Base-by-base conservation (phyloP, 805 yeast species). In the Metschnikowia colocasiae region DNA sequence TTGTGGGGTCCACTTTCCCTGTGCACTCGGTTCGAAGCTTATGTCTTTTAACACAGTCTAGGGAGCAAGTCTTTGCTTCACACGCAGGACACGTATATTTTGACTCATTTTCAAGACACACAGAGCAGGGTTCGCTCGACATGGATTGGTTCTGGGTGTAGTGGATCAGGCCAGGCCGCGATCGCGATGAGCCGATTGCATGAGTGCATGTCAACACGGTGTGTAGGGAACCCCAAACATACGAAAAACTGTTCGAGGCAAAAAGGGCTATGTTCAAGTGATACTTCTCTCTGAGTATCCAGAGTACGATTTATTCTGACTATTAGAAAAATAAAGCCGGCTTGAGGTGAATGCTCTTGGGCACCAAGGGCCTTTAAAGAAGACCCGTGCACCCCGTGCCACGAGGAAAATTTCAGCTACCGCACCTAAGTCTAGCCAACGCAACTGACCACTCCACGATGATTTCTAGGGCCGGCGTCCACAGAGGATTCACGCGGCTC, bases 1-100 rank as follows among this genome's bases (percentile, higher is more conserved):
- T 67, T 1, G 88, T 73, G 12, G 78, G 79, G 58, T 85, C 88
- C 29, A 81, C 75, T 16, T 58, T 53, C 0, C 97, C 97, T 3
- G 80, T 68, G 60, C 97, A 91, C 18, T 73, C 71, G 7, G 77
- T 67, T 43, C 77, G 76, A 4, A 54, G 57, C 63, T 89, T 89
- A 59, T 91, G 97, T 19, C 73, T 60, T 50, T 78, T 80, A 23
- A 85, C 87, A 67, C 97, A 91, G 7, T 58, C 73, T 6, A 87
- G 60, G 0, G 86, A 80, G 61, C 97, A 91, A 0, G 92, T 85
- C 47, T 67, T 73, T 4, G 69, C 62, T 5, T 68, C 66, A 59
- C 97, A 91, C 15, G 84, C 83, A 0, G 97, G 97, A 62, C 97
- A 91, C 12, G 75, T 81, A 61, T 91, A 91, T 58, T 83, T 85